Percentiles rank a stretch among this genome's conserved stretches.
Evolutionary conservation across 2,329 filamentous ascomycete species (phyloP).

Genomic region (Curvularia sp.): DNA sequence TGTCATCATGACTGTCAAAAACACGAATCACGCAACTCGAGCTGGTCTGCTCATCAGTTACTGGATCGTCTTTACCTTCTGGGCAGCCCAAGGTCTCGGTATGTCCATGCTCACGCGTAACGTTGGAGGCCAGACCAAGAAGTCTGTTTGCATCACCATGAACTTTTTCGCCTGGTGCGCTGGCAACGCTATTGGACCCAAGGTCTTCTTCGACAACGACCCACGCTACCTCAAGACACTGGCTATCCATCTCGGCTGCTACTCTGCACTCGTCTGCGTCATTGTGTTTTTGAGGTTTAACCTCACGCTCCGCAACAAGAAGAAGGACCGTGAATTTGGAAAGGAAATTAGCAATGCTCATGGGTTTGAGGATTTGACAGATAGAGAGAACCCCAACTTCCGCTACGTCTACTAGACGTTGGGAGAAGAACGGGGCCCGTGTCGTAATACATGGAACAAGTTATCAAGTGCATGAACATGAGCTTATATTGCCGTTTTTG

Average conservation of each 20-base stretch:
- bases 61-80: conserved; percentile 80
- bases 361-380: conserved; percentile 70
- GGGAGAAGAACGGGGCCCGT: neutral
- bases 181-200: conserved; percentile 69
- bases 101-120: conserved; percentile 74
- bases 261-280: conserved; percentile 65
- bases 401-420: conserved; percentile 58
- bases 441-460: neutral
- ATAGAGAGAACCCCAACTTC: conserved; percentile 67
- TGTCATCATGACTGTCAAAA: conserved; percentile 71
- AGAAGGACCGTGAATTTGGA: conserved; percentile 57
- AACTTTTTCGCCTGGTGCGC: conserved; percentile 75
- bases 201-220: conserved; percentile 57
- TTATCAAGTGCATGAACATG: neutral
- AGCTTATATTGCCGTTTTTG: neutral
- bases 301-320: conserved; percentile 65
- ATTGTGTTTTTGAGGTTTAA: conserved; percentile 67
- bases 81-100: conserved; percentile 72
- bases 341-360: conserved; percentile 51
- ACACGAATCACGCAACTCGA: conserved; percentile 64
- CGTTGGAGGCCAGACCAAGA: conserved; percentile 77
- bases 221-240: conserved; percentile 75
- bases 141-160: conserved; percentile 69
- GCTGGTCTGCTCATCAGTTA: conserved; percentile 75
- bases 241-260: conserved; percentile 73